Evolutionary conservation across 2,329 filamentous ascomycete species (phyloP), one percentile per base, ranked within the genome.

Genomic region (Aspergillus tamarii): DNA sequence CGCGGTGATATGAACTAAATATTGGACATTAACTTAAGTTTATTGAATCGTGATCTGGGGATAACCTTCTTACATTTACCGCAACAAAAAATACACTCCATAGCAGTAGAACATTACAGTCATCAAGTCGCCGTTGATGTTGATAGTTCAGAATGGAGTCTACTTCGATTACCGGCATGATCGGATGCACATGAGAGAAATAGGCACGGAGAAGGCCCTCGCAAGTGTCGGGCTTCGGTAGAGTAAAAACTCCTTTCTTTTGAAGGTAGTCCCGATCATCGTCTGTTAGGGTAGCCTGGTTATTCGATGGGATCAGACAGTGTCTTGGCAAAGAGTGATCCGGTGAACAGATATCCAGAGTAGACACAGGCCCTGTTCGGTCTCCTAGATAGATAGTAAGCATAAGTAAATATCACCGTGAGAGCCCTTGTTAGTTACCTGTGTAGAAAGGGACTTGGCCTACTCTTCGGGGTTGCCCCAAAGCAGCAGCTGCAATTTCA

Each of bases 41-140:
- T 39, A 2, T 7, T 5, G 1, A 19, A 23, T 23, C 10, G n/a
- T 16, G 12, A 11, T 19, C 21, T 7, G 11, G 19, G 0, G 23
- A 8, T 9, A 4, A 7, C 1, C n/a, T 4, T 14, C 43, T 46
- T 64, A 76, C 76, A 68, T 76, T 77, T 0, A 69, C 69, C 7
- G 74, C 75, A 19, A 74, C 74, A 36, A 77, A 79, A 56, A 79
- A 79, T 9, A 80, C 69, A 55, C 76, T 77, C 78, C 78, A 81
- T 11, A 81, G 64, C 1, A 81, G 67, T 21, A 80, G 64, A 4
- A 78, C 16, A 59, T 78, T 80, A 36, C 76, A 74, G 14, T 72
- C 69, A 23, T 69, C 63, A 12, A 70, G 65, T 19, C 72, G 71
- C 19, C 72, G 70, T 52, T 64, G 62, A 23, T 69, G 69, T 36